Base-by-base conservation (phyloP, 139 green algal genomes). In the Chlorella sp. region DNA sequence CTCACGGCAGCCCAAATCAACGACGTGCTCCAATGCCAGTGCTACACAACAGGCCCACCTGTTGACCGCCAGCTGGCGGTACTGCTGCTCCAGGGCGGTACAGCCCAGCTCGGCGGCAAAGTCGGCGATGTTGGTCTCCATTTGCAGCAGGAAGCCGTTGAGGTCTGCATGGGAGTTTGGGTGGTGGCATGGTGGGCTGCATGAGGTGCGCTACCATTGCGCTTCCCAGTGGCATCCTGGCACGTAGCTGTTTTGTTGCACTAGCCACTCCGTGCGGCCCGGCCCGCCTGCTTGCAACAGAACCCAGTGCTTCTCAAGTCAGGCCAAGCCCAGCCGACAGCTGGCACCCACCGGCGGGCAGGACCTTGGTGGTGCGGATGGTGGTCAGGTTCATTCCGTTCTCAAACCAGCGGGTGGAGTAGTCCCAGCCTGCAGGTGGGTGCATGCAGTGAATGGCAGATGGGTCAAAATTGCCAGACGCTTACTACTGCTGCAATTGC, bases 371-470 rank as follows among this genome's bases (percentile, higher is more conserved):
- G 38, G 94, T 98, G 36, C 91, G 91, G 20, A 96, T 95, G n/a
- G 86, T 94, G 24, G 41, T 36, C 44, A 98, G 75, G 81, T 62
- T 77, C n/a, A 34, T 38, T 19, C 87, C 82, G 68, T 92, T 82
- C 13, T 68, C 84, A 73, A 93, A 92, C 93, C 94, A 97, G 46
- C 96, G 91, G 1, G 92, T 94, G 36, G 90, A 94, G 84, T 97
- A 99, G 90, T 99, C 97, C 96, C 95, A 98, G 24, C 97, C 97
- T 83, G 77, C 60, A 24, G 51, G 51, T n/a, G n/a, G n/a, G n/a
- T n/a, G n/a, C n/a, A 6, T 62, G 65, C n/a, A 44, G 1, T 44
- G 30, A 43, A 11, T 44, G 73, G 43, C 3, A 44, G 9, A 2
- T 9, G 30, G 74, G 74, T 16, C 38, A 26, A 26, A 48, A 24